Base-by-base conservation (phyloP, 2,329 filamentous ascomycete genomes). In the Nemania abortiva region DNA sequence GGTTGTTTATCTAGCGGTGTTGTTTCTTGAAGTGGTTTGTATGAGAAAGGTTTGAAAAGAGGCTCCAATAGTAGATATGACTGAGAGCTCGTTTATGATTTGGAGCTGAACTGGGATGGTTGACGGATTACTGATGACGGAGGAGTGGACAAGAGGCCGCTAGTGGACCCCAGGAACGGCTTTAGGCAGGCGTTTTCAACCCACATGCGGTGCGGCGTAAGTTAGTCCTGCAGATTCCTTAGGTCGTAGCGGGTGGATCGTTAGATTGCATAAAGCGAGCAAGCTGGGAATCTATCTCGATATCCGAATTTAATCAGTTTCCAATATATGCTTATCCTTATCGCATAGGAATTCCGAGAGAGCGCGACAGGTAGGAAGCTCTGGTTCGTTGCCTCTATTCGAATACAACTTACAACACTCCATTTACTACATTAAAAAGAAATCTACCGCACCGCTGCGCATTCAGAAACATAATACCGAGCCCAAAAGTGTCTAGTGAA, bases 101-200 rank as follows among this genome's bases (percentile, higher is more conserved):
- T 53, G 42, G 42, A 53, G 61, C 20, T 10, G 31, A 34, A 11
- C 22, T 22, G 20, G 2, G 20, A 50, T n/a, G 49, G 29, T 22
- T 53, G 31, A 13, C 11, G 45, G 47, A n/a, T 27, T 52, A 29
- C 20, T 7, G 61, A 65, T 68, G 68, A 68, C 65, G 68, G 60
- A 61, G 56, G 45, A 50, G 68, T 70, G 68, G 68, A 57, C 45
- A 37, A 37, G 22, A 37, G 27, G 27, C 39, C 15, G 27, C 9
- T 50, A n/a, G 57, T 37, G 37, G 53, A 29, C 6, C 49, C 29
- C 2, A 20, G 18, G 29, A 27, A 3, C 29, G 50, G 45, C 15
- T 62, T 59, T 68, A 70, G 68, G 68, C 68, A 70, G 68, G 55
- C 68, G 65, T 64, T 69, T 68, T 58, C n/a, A 70, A 7, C 57